These are phyloP conservation scores for Penicillium sp. DNA, from an alignment of 2,329 filamentous ascomycete species.

Conservation along the genomic window DNA sequence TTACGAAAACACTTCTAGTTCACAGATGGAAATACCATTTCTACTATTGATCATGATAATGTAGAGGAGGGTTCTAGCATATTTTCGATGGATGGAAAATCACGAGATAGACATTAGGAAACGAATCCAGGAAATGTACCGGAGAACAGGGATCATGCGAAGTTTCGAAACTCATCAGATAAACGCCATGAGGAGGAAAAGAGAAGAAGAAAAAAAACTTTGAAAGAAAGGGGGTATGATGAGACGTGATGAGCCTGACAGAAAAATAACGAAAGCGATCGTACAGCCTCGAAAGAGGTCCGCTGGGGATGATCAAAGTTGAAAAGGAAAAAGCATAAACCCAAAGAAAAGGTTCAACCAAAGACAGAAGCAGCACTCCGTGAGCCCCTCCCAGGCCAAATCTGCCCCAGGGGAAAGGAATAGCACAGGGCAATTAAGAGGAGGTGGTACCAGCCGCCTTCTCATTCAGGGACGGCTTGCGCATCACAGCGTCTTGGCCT, in stretches of 20 bases:
- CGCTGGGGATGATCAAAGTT: background rate
- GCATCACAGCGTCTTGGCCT: conserved; percentile 79
- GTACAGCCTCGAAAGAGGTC: conserved; percentile 13
- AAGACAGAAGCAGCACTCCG: background rate
- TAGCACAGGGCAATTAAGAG: conserved; percentile 8
- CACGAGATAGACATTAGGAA: background rate
- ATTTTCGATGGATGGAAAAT: background rate
- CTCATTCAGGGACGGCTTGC: conserved; percentile 61
- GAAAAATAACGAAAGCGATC: conserved; percentile 14
- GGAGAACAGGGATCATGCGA: conserved; percentile 9
- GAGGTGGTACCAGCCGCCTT: conserved; percentile 35
- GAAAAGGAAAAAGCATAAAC: conserved; percentile 7
- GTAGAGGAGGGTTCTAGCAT: background rate
- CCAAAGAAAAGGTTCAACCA: background rate
- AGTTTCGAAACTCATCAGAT: conserved; percentile 13
- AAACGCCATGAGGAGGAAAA: conserved; percentile 9
- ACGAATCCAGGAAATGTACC: conserved; percentile 4
- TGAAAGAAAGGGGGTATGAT: conserved; percentile 26
- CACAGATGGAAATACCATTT: too few species aligned
- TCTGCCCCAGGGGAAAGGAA: too few species aligned
- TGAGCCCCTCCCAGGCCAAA: too few species aligned
- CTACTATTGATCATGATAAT: too few species aligned
- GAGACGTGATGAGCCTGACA: conserved; percentile 20
- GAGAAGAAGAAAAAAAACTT: conserved; percentile 3
- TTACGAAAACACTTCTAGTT: too few species aligned